Evolutionary conservation across 2,329 filamentous ascomycete genomes (phyloP).

Genomic region (Hymenotorrendiella dingleyae): DNA sequence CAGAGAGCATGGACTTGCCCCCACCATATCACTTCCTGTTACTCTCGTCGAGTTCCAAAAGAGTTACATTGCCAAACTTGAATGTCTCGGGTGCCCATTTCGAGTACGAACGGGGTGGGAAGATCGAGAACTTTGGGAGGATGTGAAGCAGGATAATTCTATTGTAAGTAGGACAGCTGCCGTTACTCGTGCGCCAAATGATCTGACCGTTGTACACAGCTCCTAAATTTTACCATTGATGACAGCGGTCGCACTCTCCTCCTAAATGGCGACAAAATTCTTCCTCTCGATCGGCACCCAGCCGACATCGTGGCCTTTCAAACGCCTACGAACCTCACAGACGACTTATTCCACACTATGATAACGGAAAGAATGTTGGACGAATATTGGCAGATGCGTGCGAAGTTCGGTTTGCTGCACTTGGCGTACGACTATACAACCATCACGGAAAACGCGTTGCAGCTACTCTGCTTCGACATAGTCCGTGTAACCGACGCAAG

Average conservation of each 20-base stretch:
- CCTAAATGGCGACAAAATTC: neutral
- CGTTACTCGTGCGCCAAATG: neutral
- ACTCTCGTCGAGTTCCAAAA: neutral
- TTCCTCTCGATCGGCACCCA: neutral
- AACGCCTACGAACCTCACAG: neutral
- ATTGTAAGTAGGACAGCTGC: neutral
- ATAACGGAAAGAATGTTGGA: neutral
- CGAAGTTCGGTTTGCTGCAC: neutral
- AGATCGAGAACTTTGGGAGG: neutral
- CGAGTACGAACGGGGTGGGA: neutral
- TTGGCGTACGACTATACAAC: neutral
- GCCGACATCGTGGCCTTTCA: neutral
- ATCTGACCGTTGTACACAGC: neutral
- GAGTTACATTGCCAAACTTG: neutral
- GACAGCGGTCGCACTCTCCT: neutral
- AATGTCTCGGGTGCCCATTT: neutral
- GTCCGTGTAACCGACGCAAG: neutral
- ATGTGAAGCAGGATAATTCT: neutral
- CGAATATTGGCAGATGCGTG: neutral
- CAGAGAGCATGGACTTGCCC: no score
- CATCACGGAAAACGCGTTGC: neutral
- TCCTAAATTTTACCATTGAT: neutral
- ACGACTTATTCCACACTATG: neutral
- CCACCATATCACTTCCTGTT: no score
- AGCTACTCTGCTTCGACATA: neutral